Evolutionary conservation across 176 grass and related monocot genomes (phyloP).

Genomic region (Carex cristatella): DNA sequence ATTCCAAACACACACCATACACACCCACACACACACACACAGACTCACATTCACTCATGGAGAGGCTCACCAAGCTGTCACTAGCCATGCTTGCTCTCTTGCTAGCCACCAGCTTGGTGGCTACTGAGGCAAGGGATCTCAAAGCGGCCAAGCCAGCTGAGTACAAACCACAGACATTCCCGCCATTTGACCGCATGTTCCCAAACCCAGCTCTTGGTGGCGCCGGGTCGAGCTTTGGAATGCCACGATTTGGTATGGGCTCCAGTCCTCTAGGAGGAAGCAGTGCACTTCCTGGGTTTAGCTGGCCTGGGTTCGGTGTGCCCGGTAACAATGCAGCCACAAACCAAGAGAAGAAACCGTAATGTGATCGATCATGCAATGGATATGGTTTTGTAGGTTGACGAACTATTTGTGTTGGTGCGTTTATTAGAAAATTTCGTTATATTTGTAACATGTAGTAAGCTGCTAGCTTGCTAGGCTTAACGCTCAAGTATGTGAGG

Average conservation of each 20-base stretch:
- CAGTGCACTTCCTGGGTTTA: slow-evolving; percentile 9
- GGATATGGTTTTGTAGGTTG: background rate
- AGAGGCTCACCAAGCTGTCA: slow-evolving; percentile 40
- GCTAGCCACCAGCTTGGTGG: slow-evolving; percentile 29
- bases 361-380: slow-evolving; percentile 21
- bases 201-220: slow-evolving; percentile 36
- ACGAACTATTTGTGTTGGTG: background rate
- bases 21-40: background rate
- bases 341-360: slow-evolving; percentile 45
- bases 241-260: slow-evolving; percentile 37
- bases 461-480: slow-evolving; percentile 1
- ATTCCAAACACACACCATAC: background rate
- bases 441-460: background rate
- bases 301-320: slow-evolving; percentile 40
- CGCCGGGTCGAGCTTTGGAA: slow-evolving; percentile 19
- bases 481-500: background rate
- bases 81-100: slow-evolving; percentile 27
- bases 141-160: slow-evolving; percentile 24
- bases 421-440: background rate
- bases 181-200: slow-evolving; percentile 32
- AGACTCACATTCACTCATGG: slow-evolving; percentile 31
- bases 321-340: slow-evolving; percentile 20
- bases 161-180: slow-evolving; percentile 54
- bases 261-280: slow-evolving; percentile 26
- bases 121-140: slow-evolving; percentile 52